phyloP scores from a whole-genome alignment of 2,329 filamentous ascomycete species.

The Fusarium hainanense region DNA sequence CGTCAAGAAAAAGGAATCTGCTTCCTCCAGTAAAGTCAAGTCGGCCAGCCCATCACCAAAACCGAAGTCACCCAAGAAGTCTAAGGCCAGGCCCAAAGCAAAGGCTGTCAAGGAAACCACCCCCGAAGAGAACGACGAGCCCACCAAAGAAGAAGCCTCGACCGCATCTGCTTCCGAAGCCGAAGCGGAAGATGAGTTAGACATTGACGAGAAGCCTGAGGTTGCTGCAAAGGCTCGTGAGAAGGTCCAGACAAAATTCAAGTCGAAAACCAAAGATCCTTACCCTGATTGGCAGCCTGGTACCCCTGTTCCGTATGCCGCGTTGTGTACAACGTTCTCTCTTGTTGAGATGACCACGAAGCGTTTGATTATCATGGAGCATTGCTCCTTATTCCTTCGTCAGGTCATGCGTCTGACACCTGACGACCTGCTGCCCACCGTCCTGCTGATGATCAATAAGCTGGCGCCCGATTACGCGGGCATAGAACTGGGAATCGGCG shows the following conservation, averaged over 20 bases:
- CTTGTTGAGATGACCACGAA: slow-evolving; percentile 96
- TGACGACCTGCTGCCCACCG: slow-evolving; percentile 84
- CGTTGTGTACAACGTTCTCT: slow-evolving; percentile 93
- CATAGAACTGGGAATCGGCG: slow-evolving; percentile 97
- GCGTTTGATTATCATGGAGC: slow-evolving; percentile 84
- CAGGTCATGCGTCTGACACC: slow-evolving; percentile 95
- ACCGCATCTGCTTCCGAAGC: slow-evolving; percentile 48
- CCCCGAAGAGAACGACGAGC: slow-evolving; percentile 39
- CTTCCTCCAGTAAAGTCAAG: slow-evolving; percentile 33
- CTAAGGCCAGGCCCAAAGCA: slow-evolving; percentile 27
- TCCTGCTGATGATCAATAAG: slow-evolving; percentile 98
- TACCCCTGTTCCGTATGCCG: slow-evolving; percentile 91
- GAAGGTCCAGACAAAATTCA: slow-evolving; percentile 81
- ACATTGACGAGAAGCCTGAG: slow-evolving; percentile 72
- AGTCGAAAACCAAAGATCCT: slow-evolving; percentile 76
- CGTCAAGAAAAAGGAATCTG: slow-evolving; percentile 33
- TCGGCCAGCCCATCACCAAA: slow-evolving; percentile 41
- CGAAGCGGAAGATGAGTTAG: slow-evolving; percentile 60
- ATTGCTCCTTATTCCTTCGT: slow-evolving; percentile 89
- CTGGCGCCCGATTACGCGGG: slow-evolving; percentile 96
- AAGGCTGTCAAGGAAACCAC: slow-evolving; percentile 21
- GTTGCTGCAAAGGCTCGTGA: slow-evolving; percentile 79
- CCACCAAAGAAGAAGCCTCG: slow-evolving; percentile 46
- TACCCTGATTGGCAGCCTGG: slow-evolving; percentile 96
- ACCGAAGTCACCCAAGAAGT: slow-evolving; percentile 28